Evolutionary conservation across 495 filamentous ascomycete species (phyloP).

Genomic region (Thozetella sp.): DNA sequence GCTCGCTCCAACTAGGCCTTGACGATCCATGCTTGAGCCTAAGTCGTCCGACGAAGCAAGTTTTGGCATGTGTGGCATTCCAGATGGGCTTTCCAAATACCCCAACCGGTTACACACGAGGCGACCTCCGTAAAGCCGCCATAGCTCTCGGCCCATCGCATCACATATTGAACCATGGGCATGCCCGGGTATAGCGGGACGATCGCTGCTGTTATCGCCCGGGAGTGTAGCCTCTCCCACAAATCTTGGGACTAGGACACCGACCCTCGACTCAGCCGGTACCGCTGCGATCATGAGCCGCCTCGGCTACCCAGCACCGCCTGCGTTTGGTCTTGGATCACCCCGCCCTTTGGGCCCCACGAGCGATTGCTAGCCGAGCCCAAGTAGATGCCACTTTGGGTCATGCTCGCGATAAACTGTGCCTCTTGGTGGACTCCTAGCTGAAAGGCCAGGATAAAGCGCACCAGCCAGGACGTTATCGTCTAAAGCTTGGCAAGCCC

Average conservation of each 20-base stretch:
- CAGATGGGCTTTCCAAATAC: not conserved
- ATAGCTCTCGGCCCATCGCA: too few relatives aligned
- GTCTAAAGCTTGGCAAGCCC: too few relatives aligned
- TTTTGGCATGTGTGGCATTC: too few relatives aligned
- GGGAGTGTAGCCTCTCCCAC: too few relatives aligned
- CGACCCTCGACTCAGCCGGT: too few relatives aligned
- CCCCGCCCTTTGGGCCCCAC: not conserved
- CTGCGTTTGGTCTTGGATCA: not conserved
- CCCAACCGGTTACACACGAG: not conserved
- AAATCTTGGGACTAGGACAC: too few relatives aligned
- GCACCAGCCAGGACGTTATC: not conserved
- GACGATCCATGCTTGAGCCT: too few relatives aligned
- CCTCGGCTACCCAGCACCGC: not conserved
- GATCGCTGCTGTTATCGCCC: not conserved
- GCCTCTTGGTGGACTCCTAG: not conserved
- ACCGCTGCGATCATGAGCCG: too few relatives aligned
- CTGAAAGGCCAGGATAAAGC: not conserved
- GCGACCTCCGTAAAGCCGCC: not conserved
- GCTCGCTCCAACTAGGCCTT: not conserved
- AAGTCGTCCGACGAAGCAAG: too few relatives aligned
- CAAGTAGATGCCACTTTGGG: not conserved
- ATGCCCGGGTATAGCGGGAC: not conserved
- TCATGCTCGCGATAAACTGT: not conserved
- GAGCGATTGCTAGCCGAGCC: not conserved
- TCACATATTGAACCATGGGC: not conserved